Conservation (phyloP, 2,329 filamentous ascomycete genomes). For the Periconia sp. region DNA sequence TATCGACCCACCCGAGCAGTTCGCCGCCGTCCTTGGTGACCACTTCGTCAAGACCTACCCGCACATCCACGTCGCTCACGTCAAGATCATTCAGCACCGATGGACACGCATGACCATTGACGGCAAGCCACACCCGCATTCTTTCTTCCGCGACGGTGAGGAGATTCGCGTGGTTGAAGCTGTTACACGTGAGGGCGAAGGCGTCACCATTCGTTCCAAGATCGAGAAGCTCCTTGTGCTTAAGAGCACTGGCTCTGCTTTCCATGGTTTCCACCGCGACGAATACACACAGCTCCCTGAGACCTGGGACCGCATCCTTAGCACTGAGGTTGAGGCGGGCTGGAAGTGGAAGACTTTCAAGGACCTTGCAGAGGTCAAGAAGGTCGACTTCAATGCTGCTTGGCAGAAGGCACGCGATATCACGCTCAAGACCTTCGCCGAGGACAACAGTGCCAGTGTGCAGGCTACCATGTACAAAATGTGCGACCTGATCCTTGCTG, state of each 20-base stretch:
- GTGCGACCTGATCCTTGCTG: conserved; percentile 82
- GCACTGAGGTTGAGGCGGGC: conserved; percentile 84
- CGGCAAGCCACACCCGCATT: conserved; percentile 91
- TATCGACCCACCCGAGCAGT: conserved; percentile 91
- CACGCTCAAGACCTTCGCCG: conserved; percentile 90
- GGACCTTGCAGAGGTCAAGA: conserved; percentile 70
- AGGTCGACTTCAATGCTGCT: conserved; percentile 75
- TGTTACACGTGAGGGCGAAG: conserved; percentile 67
- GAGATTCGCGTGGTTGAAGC: conserved; percentile 87
- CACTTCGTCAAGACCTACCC: conserved; percentile 89
- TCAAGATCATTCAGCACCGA: conserved; percentile 82
- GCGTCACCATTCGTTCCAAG: conserved; percentile 76
- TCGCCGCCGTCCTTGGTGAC: conserved; percentile 79
- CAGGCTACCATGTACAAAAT: conserved; percentile 99
- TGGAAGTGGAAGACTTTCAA: conserved; percentile 85
- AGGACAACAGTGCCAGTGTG: conserved; percentile 89
- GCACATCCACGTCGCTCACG: conserved; percentile 85
- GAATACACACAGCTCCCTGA: conserved; percentile 91
- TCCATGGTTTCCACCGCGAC: conserved; percentile 92
- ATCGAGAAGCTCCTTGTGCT: conserved; percentile 86
- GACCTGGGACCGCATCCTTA: conserved; percentile 93
- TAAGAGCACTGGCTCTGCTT: conserved; percentile 95
- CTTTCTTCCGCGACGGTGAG: conserved; percentile 86
- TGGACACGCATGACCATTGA: conserved; percentile 91
- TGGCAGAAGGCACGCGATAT: conserved; percentile 80